A percentile compares a stretch with the other conserved stretches of the same genome.
These are phyloP conservation scores for Trametes gibbosa DNA, from an alignment of 768 basidiomycete species.

Conservation along the genomic window DNA sequence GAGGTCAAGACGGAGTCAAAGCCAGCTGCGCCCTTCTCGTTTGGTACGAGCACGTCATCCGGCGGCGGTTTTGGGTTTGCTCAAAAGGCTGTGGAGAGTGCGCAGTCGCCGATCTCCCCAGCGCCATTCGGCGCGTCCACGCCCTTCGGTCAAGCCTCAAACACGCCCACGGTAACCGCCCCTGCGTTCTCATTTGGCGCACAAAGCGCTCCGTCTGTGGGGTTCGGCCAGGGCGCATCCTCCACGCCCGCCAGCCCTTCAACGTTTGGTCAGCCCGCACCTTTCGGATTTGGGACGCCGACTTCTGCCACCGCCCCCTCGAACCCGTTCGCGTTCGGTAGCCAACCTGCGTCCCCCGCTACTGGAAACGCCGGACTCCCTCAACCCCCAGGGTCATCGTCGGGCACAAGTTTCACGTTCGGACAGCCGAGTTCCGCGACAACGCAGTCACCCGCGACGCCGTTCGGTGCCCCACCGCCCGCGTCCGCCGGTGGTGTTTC, in stretches of 20 bases:
- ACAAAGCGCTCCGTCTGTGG: conserved; percentile 12
- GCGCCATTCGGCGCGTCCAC: conserved; percentile 37
- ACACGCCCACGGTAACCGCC: conserved; percentile 24
- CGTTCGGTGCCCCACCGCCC: conserved; percentile 26
- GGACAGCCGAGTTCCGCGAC: conserved; percentile 19
- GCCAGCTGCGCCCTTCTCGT: conserved; percentile 36
- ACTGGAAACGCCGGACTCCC: conserved; percentile 26
- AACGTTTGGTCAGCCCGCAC: conserved; percentile 27
- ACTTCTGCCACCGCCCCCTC: conserved; percentile 30
- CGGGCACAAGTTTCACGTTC: conserved; percentile 24
- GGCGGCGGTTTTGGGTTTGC: conserved; percentile 50
- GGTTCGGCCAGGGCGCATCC: conserved; percentile 27
- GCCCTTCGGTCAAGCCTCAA: conserved; percentile 41
- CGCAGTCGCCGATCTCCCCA: conserved; percentile 18
- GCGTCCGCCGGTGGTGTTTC: conserved; percentile 18
- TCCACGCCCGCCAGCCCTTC: conserved; percentile 28
- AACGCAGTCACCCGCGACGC: conserved; percentile 24
- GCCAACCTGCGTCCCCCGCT: conserved; percentile 34
- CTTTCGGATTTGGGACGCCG: conserved; percentile 29
- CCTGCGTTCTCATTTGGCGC: conserved; percentile 28
- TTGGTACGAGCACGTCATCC: conserved; percentile 42
- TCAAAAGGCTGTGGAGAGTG: conserved; percentile 26
- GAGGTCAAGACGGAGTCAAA: conserved; percentile 47
- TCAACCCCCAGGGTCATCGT: conserved; percentile 15
- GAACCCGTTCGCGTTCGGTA: conserved; percentile 32